Base-by-base conservation (phyloP, 2,329 filamentous ascomycete species). In the Ophiostoma montium region DNA sequence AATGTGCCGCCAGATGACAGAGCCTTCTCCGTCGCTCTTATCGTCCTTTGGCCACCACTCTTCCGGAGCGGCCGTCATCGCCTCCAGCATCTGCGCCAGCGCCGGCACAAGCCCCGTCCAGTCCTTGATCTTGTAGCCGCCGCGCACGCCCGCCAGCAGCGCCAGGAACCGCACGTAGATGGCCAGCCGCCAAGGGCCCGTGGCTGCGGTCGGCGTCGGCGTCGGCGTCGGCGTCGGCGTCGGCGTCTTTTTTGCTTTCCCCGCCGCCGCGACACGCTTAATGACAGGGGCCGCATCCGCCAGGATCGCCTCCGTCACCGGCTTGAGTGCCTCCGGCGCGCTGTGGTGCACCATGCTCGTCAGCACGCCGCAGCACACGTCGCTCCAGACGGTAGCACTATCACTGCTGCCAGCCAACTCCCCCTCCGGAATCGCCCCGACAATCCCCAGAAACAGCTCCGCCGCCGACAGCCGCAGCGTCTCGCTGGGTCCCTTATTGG, bases 331-430 rank as follows among this genome's bases (percentile, higher is more conserved):
- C 30, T 86, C 81, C 1, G 73, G 64, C 47, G 77, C 84, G 1
- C 85, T 83, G 60, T 94, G 83, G 62, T 98, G 92, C 46, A 95
- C 80, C 30, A 87, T 68, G 57, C 84, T 89, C 6, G 84, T 85
- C 35, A 95, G 63, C 23, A 90, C 76, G 23, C 90, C 90, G 55
- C 76, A 78, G 33, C 86, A 70, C 19, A 94, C 74, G 47, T 84
- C 74, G 5, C 68, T 74, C 77, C 79, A 82, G 6, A 65, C 65
- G 5, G 68, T 63, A 11, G 67, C 62, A 12, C 21, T 18, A 15
- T 3, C 23, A 8, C 36, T 19, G 8, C 23, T 27, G 8, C 23
- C 23, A 27, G 31, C 45, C 41, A 70, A 67, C 48, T 76, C 74
- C 1, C 73, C 67, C 3, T 70, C 65, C 0, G 73, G 72, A 4